A percentile compares a stretch with the other conserved stretches of the same genome.
These are phyloP conservation scores for Rosa persica DNA, from an alignment of 306 rosid genomes.

Conservation along the genomic window DNA sequence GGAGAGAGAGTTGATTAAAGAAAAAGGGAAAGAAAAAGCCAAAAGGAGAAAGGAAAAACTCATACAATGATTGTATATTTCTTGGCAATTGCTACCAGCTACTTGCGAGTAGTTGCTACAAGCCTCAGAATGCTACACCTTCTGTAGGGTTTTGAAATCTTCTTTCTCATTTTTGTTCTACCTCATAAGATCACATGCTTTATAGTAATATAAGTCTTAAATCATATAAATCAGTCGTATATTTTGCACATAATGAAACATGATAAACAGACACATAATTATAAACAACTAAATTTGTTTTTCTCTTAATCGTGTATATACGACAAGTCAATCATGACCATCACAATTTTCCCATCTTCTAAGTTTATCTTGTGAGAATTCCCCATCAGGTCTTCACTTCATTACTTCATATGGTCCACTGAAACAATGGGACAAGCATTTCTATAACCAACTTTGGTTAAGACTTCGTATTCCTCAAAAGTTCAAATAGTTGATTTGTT, in stretches of 20 bases:
- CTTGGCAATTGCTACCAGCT: not conserved
- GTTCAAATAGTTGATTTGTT: slow-evolving; percentile 4
- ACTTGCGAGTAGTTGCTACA: not conserved
- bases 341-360: not conserved
- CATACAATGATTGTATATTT: not conserved
- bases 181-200: no score
- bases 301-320: no score
- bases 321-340: not conserved
- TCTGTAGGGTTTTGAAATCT: not conserved
- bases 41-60: not conserved
- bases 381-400: not conserved
- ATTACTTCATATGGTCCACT: slow-evolving; percentile 1
- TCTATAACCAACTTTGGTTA: not conserved
- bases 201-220: no score
- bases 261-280: no score
- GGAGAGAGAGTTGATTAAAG: slow-evolving; percentile 5
- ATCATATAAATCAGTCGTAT: no score
- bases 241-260: no score
- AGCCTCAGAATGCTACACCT: not conserved
- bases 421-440: not conserved
- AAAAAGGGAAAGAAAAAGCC: not conserved
- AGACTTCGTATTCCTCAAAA: not conserved
- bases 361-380: not conserved
- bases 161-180: not conserved
- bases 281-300: no score